Conservation (phyloP, 306 rosid species). For the Prunus salicina region DNA sequence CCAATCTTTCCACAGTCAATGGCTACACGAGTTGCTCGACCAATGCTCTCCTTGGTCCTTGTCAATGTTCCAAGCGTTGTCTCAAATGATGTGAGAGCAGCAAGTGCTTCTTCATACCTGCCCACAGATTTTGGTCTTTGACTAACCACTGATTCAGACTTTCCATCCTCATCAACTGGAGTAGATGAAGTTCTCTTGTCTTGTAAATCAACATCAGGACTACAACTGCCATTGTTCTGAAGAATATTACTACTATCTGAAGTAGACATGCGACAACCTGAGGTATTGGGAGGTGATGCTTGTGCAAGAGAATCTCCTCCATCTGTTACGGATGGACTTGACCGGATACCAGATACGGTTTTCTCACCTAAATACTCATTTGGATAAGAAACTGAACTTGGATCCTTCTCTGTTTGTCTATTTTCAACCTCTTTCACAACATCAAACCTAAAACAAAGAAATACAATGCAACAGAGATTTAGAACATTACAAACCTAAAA, state of each 20-base stretch:
- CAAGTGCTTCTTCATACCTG: slow-evolving; percentile 61
- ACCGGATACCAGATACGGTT: slow-evolving; percentile 38
- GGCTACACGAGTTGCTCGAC: slow-evolving; percentile 90
- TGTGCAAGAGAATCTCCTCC: slow-evolving; percentile 57
- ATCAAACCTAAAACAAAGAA: slow-evolving; percentile 42
- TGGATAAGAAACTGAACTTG: slow-evolving; percentile 51
- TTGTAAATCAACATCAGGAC: slow-evolving; percentile 70
- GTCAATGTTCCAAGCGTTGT: slow-evolving; percentile 75
- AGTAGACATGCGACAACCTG: slow-evolving; percentile 58
- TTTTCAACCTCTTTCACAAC: slow-evolving; percentile 37
- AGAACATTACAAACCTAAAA: not conserved
- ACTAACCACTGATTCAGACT: slow-evolving; percentile 43
- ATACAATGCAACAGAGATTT: slow-evolving; percentile 12
- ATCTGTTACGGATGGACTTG: slow-evolving; percentile 63
- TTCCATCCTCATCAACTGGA: slow-evolving; percentile 42
- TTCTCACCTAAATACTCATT: slow-evolving; percentile 44
- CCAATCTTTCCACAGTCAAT: slow-evolving; percentile 94
- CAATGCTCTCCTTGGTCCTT: slow-evolving; percentile 95
- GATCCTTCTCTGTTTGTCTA: slow-evolving; percentile 37
- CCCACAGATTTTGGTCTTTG: slow-evolving; percentile 54
- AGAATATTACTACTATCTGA: slow-evolving; percentile 66
- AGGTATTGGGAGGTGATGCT: slow-evolving; percentile 59
- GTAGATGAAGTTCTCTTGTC: slow-evolving; percentile 42
- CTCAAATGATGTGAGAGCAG: slow-evolving; percentile 77
- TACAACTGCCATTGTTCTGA: slow-evolving; percentile 71